phyloP scores from a whole-genome alignment of 768 basidiomycete species.

The Serendipita indica region DNA sequence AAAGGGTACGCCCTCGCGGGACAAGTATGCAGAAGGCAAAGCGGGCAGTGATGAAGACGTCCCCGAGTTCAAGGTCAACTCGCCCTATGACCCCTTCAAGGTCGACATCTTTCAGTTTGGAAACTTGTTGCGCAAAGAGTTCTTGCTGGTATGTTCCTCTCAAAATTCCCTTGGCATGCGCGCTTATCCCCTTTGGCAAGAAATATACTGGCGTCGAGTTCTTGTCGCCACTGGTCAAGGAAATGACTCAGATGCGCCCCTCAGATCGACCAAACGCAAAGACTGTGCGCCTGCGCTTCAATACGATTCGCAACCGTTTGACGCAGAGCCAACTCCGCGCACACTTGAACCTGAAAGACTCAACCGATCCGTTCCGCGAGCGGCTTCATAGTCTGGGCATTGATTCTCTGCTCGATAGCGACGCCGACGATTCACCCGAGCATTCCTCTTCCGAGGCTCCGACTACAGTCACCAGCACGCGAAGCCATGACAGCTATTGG shows the following conservation, averaged over 20 bases:
- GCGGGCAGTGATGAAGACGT: slow-evolving; percentile 17
- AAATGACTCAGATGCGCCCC: slow-evolving; percentile 8
- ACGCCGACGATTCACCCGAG: background rate
- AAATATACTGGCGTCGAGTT: slow-evolving; percentile 4
- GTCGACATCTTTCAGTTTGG: slow-evolving; percentile 20
- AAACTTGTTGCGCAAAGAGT: slow-evolving; percentile 17
- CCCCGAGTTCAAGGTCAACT: slow-evolving; percentile 16
- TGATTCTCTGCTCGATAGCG: slow-evolving; percentile 3
- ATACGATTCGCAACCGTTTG: slow-evolving; percentile 2
- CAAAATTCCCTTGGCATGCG: background rate
- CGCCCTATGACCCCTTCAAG: slow-evolving; percentile 19
- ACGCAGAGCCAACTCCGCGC: background rate
- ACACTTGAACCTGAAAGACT: background rate
- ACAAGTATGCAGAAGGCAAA: slow-evolving; percentile 12
- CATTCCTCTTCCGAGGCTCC: slow-evolving; percentile 8
- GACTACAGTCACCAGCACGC: background rate
- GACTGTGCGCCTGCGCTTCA: slow-evolving; percentile 1
- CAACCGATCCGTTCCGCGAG: slow-evolving; percentile 4
- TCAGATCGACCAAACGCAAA: slow-evolving; percentile 7
- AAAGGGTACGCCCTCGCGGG: slow-evolving; percentile 9
- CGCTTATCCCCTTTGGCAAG: background rate
- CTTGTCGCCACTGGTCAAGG: slow-evolving; percentile 2
- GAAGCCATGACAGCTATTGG: slow-evolving; percentile 9
- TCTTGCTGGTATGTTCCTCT: slow-evolving; percentile 13
- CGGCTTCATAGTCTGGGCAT: background rate